These are phyloP conservation scores for Leucoagaricus sp. DNA, from an alignment of 1,284 basidiomycete genomes.

Conservation along the genomic window DNA sequence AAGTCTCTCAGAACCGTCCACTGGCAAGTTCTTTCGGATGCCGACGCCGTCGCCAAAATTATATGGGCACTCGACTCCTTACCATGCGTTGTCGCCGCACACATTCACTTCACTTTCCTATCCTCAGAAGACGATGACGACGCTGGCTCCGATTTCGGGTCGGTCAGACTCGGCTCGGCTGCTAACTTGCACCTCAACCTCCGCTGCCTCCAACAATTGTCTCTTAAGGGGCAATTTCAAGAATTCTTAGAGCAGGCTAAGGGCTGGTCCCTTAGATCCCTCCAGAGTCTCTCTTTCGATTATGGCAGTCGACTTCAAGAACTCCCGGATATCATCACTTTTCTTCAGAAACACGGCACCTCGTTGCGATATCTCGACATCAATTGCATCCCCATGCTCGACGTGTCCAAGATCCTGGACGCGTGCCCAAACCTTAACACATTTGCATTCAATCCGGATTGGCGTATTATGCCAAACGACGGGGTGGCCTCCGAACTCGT, in stretches of 20 bases:
- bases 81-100: constrained; percentile 50
- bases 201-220: constrained; percentile 58
- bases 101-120: constrained; percentile 50
- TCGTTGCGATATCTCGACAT: constrained; percentile 64
- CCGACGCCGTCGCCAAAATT: constrained; percentile 55
- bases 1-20: constrained; percentile 57
- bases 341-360: constrained; percentile 58
- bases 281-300: constrained; percentile 57
- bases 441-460: constrained; percentile 73
- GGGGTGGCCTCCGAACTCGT: constrained; percentile 41
- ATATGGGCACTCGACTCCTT: constrained; percentile 68
- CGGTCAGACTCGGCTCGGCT: constrained; percentile 54
- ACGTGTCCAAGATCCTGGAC: constrained; percentile 57
- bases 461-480: constrained; percentile 43
- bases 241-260: constrained; percentile 68
- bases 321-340: constrained; percentile 57
- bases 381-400: constrained; percentile 53
- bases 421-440: constrained; percentile 60
- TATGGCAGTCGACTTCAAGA: constrained; percentile 42
- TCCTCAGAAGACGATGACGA: constrained; percentile 21
- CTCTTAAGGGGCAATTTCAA: constrained; percentile 55
- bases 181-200: constrained; percentile 56
- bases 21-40: constrained; percentile 49
- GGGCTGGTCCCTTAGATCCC: constrained; percentile 62
- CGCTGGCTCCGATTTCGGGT: constrained; percentile 23